Percentiles rank a stretch among this genome's conserved stretches.
phyloP scores from a whole-genome alignment of 2,329 filamentous ascomycete species.

The Claviceps monticola region DNA sequence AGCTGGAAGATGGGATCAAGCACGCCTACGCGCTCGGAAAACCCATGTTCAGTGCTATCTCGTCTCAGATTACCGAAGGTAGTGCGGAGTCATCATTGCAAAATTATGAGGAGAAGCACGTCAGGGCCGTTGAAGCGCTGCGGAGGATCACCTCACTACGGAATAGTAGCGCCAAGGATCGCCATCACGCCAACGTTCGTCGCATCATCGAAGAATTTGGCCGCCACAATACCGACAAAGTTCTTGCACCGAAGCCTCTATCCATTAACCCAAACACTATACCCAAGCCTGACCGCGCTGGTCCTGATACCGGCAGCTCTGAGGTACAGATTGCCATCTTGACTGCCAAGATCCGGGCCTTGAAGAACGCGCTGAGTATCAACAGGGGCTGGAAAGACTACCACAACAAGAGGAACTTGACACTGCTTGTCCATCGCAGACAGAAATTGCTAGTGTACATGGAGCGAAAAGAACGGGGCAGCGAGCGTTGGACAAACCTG shows the following conservation, averaged over 20 bases:
- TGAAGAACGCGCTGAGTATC: slow-evolving; percentile 57
- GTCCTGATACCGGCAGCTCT: slow-evolving; percentile 83
- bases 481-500: slow-evolving; percentile 78
- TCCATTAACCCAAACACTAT: slow-evolving; percentile 27
- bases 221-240: slow-evolving; percentile 70
- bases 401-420: slow-evolving; percentile 82
- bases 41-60: slow-evolving; percentile 30
- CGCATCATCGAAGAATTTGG: slow-evolving; percentile 82
- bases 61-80: slow-evolving; percentile 26
- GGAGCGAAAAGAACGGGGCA: slow-evolving; percentile 77
- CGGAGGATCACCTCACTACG: slow-evolving; percentile 63
- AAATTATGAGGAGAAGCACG: slow-evolving; percentile 42
- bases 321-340: slow-evolving; percentile 97
- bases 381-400: slow-evolving; percentile 70
- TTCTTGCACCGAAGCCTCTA: slow-evolving; percentile 48
- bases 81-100: slow-evolving; percentile 21
- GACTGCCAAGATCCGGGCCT: slow-evolving; percentile 78
- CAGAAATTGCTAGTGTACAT: slow-evolving; percentile 84
- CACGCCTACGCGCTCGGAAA: slow-evolving; percentile 55
- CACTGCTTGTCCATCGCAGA: slow-evolving; percentile 71
- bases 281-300: slow-evolving; percentile 45
- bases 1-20: slow-evolving; percentile 52
- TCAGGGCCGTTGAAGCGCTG: slow-evolving; percentile 61
- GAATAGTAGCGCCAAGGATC: slow-evolving; percentile 67
- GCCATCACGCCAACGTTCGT: slow-evolving; percentile 66